Evolutionary conservation across 495 filamentous ascomycete genomes (phyloP).

Genomic region (Talaromyces wortmannii): DNA sequence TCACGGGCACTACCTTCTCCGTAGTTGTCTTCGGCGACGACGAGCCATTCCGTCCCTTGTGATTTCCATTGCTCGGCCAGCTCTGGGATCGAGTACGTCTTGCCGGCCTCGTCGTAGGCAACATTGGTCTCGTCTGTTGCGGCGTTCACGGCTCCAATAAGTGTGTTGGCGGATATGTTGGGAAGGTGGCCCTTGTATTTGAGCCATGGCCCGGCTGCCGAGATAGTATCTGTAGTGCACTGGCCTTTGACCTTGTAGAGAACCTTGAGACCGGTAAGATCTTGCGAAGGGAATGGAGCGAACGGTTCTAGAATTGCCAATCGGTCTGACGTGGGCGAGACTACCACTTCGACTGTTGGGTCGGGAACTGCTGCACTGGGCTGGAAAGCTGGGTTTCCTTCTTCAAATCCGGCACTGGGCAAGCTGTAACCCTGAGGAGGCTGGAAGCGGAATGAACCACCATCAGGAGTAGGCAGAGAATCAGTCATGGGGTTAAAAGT

Average conservation of each 20-base stretch:
- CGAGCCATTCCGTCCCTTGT: conserved; percentile 66
- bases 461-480: conserved; percentile 70
- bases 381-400: conserved; percentile 68
- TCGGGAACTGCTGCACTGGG: conserved; percentile 66
- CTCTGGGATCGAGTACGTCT: conserved; percentile 64
- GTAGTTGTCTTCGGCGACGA: conserved; percentile 97
- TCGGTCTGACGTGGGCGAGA: conserved; percentile 79
- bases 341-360: conserved; percentile 55
- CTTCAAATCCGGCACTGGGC: conserved; percentile 69
- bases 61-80: conserved; percentile 76
- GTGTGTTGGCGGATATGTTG: conserved; percentile 94
- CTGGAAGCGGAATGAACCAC: conserved; percentile 76
- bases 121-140: conserved; percentile 87
- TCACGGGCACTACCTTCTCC: conserved; percentile 93
- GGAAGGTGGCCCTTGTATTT: conserved; percentile 99
- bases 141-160: conserved; percentile 89
- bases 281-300: conserved; percentile 67
- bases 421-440: conserved; percentile 74
- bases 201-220: conserved; percentile 92
- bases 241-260: conserved; percentile 95
- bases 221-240: conserved; percentile 98
- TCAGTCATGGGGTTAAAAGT: conserved; percentile 97
- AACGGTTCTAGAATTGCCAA: conserved; percentile 91
- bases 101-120: conserved; percentile 76
- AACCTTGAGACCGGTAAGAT: conserved; percentile 67